Conservation (phyloP, 441 rosid genomes). For the Rhodomyrtus psidioides region DNA sequence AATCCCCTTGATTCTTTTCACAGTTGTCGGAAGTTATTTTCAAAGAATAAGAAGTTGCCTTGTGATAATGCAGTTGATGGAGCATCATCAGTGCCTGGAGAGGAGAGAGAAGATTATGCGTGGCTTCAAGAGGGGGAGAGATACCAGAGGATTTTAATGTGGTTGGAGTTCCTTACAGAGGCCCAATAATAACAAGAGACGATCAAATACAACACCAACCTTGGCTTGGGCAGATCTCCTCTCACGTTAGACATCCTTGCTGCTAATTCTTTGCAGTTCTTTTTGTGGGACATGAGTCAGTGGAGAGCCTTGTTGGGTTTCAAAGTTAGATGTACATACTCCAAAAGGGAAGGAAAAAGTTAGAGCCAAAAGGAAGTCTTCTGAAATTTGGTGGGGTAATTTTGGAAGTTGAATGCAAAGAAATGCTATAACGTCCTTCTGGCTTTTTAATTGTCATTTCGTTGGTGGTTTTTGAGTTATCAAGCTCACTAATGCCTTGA, state of each 20-base stretch:
- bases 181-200: slow-evolving; percentile 28
- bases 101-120: slow-evolving; percentile 42
- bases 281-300: neutral
- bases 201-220: neutral
- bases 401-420: neutral
- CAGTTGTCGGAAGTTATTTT: neutral
- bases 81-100: slow-evolving; percentile 25
- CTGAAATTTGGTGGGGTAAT: neutral
- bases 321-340: neutral
- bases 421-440: neutral
- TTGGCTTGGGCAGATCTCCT: neutral
- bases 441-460: neutral
- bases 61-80: slow-evolving; percentile 31
- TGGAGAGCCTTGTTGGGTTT: neutral
- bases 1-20: neutral
- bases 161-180: slow-evolving; percentile 37
- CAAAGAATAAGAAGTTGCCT: neutral
- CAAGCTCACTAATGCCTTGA: neutral
- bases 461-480: neutral
- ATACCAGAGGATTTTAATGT: slow-evolving; percentile 42
- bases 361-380: neutral
- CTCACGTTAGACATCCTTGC: neutral
- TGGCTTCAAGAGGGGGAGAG: slow-evolving; percentile 64
- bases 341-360: neutral
- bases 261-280: neutral